Base-by-base conservation (phyloP, 2,329 filamentous ascomycete species). In the Calonectria honghensis region DNA sequence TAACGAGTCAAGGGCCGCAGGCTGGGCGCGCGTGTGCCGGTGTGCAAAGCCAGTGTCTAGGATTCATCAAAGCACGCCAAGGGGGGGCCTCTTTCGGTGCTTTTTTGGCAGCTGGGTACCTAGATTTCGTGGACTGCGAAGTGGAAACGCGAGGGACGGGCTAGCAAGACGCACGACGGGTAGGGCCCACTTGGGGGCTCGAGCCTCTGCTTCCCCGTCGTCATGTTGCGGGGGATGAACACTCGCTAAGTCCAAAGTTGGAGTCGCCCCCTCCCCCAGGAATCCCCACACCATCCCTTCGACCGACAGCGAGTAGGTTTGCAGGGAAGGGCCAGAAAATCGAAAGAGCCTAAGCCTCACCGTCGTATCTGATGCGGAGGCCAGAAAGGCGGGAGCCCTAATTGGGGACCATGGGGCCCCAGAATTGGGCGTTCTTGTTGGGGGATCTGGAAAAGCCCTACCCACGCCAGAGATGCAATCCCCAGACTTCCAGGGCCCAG, bases 221-320 rank as follows among this genome's bases (percentile, higher is more conserved):
- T 67, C 54, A 50, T 48, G 76, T 80, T 78, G 79, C 76, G 79
- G 79, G 78, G 77, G 76, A 78, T 71, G 72, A 73, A 76, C 74
- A 70, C 70, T 75, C 73, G 69, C 72, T 67, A 37, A 73, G 35
- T 51, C 51, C 51, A 74, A 73, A 77, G 78, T 79, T 79, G 74
- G 76, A 76, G 77, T 79, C 37, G 37, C 37, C 57, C 57, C 57
- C 41, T 37, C 78, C 73, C 74, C 76, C 32, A 35, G 74, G 73
- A 72, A 80, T 80, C 79, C 73, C 79, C 79, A 80, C 79, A 81
- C 73, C 63, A 76, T 79, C 79, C 79, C 68, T 81, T 81, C 78
- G 77, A 73, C 79, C 79, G 79, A 72, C 74, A 71, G 72, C 54
- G 63, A 32, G 52, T 35, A 35, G 52, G 31, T 35, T 68, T 20